Conservation (phyloP, 1,284 basidiomycete genomes). For the Boletus semigastroideus region DNA sequence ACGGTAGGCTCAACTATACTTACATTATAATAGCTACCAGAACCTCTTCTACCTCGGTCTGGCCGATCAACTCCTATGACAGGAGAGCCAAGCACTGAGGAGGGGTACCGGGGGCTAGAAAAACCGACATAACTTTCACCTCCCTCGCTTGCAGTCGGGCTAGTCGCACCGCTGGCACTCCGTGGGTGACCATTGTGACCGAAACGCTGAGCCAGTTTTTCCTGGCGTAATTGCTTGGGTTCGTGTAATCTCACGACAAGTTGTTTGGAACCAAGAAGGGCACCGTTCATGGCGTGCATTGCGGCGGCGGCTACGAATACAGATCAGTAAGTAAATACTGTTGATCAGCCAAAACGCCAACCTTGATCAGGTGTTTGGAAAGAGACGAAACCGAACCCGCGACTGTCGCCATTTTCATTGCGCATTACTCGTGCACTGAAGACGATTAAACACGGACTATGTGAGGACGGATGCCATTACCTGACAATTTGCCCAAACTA, state of each 20-base stretch:
- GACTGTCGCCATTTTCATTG: conserved; percentile 79
- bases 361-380: conserved; percentile 84
- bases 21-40: conserved; percentile 82
- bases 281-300: conserved; percentile 78
- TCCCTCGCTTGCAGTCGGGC: conserved; percentile 75
- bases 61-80: conserved; percentile 49
- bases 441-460: conserved; percentile 4
- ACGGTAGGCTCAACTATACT: conserved; percentile 18
- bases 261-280: conserved; percentile 67
- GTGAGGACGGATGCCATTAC: conserved; percentile 39
- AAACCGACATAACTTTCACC: conserved; percentile 72
- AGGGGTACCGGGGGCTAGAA: conserved; percentile 65
- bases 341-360: conserved; percentile 30
- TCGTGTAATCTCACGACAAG: conserved; percentile 87
- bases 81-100: conserved; percentile 54
- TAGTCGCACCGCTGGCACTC: conserved; percentile 75
- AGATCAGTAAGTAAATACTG: not conserved
- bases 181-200: conserved; percentile 73
- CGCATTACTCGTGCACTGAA: conserved; percentile 90
- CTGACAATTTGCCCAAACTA: conserved; percentile 86
- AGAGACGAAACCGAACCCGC: conserved; percentile 95
- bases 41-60: conserved; percentile 70
- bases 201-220: conserved; percentile 82
- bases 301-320: conserved; percentile 58
- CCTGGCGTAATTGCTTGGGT: conserved; percentile 84